Evolutionary conservation across 176 grass and related monocot species (phyloP), one percentile per base, ranked within the genome.

Genomic region (Bothriochloa decipiens): DNA sequence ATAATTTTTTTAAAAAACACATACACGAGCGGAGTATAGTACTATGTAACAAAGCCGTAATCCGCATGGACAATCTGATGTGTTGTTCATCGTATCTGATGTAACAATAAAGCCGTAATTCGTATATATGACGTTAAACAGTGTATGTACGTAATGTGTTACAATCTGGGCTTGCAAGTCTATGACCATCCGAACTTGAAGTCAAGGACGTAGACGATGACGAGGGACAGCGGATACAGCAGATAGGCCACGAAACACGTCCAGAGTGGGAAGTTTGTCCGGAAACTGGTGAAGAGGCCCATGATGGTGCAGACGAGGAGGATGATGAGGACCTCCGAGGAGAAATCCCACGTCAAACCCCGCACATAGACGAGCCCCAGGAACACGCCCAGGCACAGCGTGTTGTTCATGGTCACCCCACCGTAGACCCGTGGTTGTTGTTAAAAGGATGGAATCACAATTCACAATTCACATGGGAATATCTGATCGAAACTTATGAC

Each of bases 331-430:
- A 95, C 91, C 87, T 95, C 91, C 0, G 96, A 77, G 1, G 93
- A 95, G 85, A 98, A 95, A 79, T 98, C 91, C 91, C 96, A 95
- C 8, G 85, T 90, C 27, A 94, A 82, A 68, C 81, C 80, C 81
- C 91, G 88, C 65, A 75, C 0, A 37, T 95, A 95, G 79, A 98
- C 85, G 4, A 98, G 80, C 11, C 87, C 65, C 80, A 95, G 42
- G 83, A 92, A 95, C 72, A 98, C 96, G 1, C 86, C 86, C 74
- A 94, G 67, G 87, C 89, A 94, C n/a, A 95, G 82, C 22, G 87
- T 98, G 85, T 98, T 98, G 71, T 94, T 98, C 93, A 98, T 94
- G 45, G 96, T 94, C 64, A 90, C 93, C 62, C 40, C 89, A 53
- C 96, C 96, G 6, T 95, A 98, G 14, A 95, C 88, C 93, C 95